Evolutionary conservation across 2,329 filamentous ascomycete genomes (phyloP), one percentile per base, ranked within the genome.

Genomic region (Aureobasidium leucospermi): DNA sequence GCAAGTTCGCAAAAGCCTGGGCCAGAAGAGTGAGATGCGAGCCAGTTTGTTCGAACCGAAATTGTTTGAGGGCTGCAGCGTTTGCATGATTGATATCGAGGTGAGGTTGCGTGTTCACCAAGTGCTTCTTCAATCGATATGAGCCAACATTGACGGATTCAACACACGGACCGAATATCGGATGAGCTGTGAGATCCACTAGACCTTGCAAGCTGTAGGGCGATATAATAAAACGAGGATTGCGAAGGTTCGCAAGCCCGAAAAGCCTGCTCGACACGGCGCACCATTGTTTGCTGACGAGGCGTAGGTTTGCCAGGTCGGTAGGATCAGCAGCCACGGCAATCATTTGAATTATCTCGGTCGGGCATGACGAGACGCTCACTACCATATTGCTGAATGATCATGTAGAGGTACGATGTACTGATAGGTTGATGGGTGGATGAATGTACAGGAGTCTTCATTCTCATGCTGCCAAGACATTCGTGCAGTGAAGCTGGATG

Each of bases 181-280:
- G 38, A 43, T 55, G 38, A 6, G 51, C 51, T 23, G 51, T 55
- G 13, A 55, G 32, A 23, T 55, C 39, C 1, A 55, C 38, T 4
- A 55, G 51, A 11, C 38, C n/a, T 6, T 55, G 28, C 6, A 55
- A 34, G 51, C 51, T 55, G 51, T 55, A 43, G 4, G 51, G 51
- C 23, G 51, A 55, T 13, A 32, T 23, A n/a, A 55, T 16, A 31
- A 42, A 43, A 10, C 28, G 51, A 43, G 10, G 51, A 43, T 55
- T 28, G 7, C 4, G 38, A 2, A 55, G 39, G 32, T 34, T 31
- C 28, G 38, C 29, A 10, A 43, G 6, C 16, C 51, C 51, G 29
- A 55, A 43, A 19, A 9, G n/a, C 38, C 28, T 42, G 15, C 15
- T 55, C n/a, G 51, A 43, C 16, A 43, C 2, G 28, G n/a, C 29